Percentiles rank a stretch among this genome's conserved stretches.
These are phyloP conservation scores for Saturnispora ahearnii DNA, from an alignment of 805 yeast genomes.

Conservation along the genomic window DNA sequence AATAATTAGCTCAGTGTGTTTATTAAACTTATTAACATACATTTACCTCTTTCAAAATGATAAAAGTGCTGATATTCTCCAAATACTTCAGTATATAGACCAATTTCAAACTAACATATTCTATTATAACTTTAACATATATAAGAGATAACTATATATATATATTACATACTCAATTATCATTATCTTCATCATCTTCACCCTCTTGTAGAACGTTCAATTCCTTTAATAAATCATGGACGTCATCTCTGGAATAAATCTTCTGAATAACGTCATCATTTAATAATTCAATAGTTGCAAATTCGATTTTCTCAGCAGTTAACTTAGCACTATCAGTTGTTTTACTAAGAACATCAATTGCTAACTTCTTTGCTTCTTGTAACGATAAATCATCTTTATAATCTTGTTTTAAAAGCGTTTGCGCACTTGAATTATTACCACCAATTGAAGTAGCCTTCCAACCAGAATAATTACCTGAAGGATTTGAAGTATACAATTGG, in stretches of 20 bases:
- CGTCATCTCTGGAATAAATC: slow-evolving; percentile 74
- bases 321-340: slow-evolving; percentile 86
- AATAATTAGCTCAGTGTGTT: too few species aligned
- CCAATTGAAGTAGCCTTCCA: slow-evolving; percentile 99
- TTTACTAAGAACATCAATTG: slow-evolving; percentile 84
- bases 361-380: slow-evolving; percentile 75
- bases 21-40: too few species aligned
- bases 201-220: slow-evolving; percentile 46
- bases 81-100: too few species aligned
- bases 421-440: slow-evolving; percentile 93
- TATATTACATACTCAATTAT: not conserved
- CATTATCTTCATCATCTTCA: slow-evolving; percentile 36
- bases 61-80: too few species aligned
- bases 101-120: not conserved
- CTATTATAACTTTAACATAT: not conserved
- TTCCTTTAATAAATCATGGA: slow-evolving; percentile 63
- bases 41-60: too few species aligned
- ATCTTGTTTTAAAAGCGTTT: slow-evolving; percentile 90
- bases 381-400: slow-evolving; percentile 72
- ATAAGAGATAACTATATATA: not conserved
- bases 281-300: slow-evolving; percentile 63
- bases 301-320: slow-evolving; percentile 85
- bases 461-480: slow-evolving; percentile 95
- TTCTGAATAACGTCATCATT: slow-evolving; percentile 50
- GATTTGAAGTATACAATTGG: slow-evolving; percentile 91